These are phyloP conservation scores for Salvia rosmarinus DNA, from an alignment of 257 asterid species.

Conservation along the genomic window DNA sequence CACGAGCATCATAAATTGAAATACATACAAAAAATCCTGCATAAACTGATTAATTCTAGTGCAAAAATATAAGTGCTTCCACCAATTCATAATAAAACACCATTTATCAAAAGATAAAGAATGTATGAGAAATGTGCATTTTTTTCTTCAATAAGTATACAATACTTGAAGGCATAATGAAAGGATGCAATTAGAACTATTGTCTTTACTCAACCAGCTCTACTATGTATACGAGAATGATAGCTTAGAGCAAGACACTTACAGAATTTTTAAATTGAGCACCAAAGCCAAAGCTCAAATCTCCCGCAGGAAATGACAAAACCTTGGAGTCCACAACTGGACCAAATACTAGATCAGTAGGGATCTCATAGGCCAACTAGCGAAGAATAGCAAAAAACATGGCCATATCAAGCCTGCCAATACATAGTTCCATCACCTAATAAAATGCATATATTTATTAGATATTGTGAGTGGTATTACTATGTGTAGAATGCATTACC, in stretches of 20 bases:
- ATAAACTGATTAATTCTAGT: no score
- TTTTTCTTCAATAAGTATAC: background rate
- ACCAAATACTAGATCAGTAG: conserved; percentile 96
- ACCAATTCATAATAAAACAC: background rate
- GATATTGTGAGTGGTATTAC: conserved; percentile 20
- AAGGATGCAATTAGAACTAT: background rate
- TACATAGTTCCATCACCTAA: conserved; percentile 91
- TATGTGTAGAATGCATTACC: background rate
- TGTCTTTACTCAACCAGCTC: background rate
- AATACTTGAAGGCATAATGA: background rate
- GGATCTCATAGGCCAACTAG: conserved; percentile 93
- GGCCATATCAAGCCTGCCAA: conserved; percentile 89
- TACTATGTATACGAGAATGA: background rate
- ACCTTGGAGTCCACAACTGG: conserved; percentile 93
- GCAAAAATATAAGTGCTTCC: background rate
- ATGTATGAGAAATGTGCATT: background rate
- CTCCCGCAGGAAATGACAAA: conserved; percentile 97
- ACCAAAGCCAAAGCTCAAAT: conserved; percentile 95
- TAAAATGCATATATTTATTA: conserved; percentile 26
- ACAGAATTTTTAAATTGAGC: conserved; percentile 93
- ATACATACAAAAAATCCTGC: background rate
- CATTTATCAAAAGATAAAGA: background rate
- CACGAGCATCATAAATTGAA: background rate
- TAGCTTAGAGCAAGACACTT: conserved; percentile 34
- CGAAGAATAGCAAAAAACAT: conserved; percentile 97